phyloP scores from a whole-genome alignment of 805 yeast species.

The Candida alai region DNA sequence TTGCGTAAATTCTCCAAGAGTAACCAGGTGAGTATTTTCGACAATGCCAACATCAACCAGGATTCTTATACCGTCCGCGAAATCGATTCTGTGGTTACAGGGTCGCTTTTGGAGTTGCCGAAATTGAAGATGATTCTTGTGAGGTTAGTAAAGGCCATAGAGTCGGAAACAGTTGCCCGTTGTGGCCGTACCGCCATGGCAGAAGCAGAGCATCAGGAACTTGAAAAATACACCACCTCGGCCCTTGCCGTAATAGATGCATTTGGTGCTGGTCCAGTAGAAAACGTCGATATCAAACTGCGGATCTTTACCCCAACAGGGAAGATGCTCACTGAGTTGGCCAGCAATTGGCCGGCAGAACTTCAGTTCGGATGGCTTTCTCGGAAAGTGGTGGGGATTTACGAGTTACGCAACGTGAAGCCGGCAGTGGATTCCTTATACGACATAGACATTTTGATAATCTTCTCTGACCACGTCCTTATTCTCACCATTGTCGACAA shows the following conservation, averaged over 20 bases:
- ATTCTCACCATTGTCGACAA: conserved; percentile 54
- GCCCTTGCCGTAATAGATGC: conserved; percentile 71
- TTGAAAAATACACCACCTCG: conserved; percentile 39
- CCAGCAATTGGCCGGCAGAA: conserved; percentile 82
- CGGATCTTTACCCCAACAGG: conserved; percentile 90
- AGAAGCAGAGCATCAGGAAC: not conserved
- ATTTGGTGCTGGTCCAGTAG: conserved; percentile 54
- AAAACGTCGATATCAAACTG: conserved; percentile 15
- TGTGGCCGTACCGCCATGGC: conserved; percentile 2
- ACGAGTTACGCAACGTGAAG: conserved; percentile 33
- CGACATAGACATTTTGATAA: conserved; percentile 52
- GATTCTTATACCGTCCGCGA: conserved; percentile 24
- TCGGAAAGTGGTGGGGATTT: conserved; percentile 78
- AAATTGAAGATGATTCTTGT: conserved; percentile 65
- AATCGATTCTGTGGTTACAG: conserved; percentile 50
- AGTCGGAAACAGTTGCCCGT: no score
- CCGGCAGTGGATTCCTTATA: conserved; percentile 11
- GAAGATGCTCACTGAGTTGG: conserved; percentile 77
- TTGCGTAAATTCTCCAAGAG: conserved; percentile 39
- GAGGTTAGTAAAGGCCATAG: conserved; percentile 50
- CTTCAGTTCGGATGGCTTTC: conserved; percentile 86
- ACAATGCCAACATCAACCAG: conserved; percentile 26
- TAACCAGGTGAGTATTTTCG: conserved; percentile 26
- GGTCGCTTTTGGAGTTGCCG: conserved; percentile 63
- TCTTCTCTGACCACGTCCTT: conserved; percentile 78